Percentiles rank a stretch among this genome's conserved stretches.
These are phyloP conservation scores for Begonia masoniana DNA, from an alignment of 306 rosid species.

Conservation along the genomic window DNA sequence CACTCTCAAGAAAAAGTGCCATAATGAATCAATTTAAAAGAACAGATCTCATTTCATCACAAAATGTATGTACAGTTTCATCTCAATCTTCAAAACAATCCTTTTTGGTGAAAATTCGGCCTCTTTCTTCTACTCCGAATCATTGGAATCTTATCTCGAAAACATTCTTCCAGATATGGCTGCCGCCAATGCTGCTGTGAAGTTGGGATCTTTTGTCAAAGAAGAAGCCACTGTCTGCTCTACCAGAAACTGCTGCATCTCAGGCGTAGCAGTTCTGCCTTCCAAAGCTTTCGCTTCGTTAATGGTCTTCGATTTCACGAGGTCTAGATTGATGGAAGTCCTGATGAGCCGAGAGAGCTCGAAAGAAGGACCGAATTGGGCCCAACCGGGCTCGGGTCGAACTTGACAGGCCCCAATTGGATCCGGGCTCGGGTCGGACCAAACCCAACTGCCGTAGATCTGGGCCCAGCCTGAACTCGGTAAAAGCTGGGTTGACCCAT, in stretches of 20 bases:
- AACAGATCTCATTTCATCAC: neutral
- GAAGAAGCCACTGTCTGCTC: constrained; percentile 97
- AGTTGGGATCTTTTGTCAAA: constrained; percentile 80
- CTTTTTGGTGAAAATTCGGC: too few relatives aligned
- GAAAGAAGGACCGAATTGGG: constrained; percentile 35
- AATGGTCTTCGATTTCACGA: constrained; percentile 36
- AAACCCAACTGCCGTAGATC: too few relatives aligned
- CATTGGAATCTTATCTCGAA: constrained; percentile 5
- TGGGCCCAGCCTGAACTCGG: too few relatives aligned
- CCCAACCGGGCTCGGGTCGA: too few relatives aligned
- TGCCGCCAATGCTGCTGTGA: constrained; percentile 85
- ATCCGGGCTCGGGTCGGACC: too few relatives aligned
- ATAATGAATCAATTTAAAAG: too few relatives aligned
- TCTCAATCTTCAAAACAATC: too few relatives aligned
- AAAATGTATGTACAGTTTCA: too few relatives aligned
- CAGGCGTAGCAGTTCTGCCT: constrained; percentile 37
- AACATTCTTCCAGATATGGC: constrained; percentile 76
- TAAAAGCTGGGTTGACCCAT: too few relatives aligned
- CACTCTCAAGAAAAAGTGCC: too few relatives aligned
- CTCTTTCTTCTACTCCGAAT: neutral
- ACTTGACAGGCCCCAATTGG: too few relatives aligned
- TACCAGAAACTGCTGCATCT: constrained; percentile 49
- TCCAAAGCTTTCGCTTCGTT: constrained; percentile 21
- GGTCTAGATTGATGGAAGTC: constrained; percentile 47
- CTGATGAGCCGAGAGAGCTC: constrained; percentile 15